Percentiles rank a stretch among this genome's conserved stretches.
Conservation (phyloP, 805 yeast genomes). For the Ogataea dorogensis region DNA sequence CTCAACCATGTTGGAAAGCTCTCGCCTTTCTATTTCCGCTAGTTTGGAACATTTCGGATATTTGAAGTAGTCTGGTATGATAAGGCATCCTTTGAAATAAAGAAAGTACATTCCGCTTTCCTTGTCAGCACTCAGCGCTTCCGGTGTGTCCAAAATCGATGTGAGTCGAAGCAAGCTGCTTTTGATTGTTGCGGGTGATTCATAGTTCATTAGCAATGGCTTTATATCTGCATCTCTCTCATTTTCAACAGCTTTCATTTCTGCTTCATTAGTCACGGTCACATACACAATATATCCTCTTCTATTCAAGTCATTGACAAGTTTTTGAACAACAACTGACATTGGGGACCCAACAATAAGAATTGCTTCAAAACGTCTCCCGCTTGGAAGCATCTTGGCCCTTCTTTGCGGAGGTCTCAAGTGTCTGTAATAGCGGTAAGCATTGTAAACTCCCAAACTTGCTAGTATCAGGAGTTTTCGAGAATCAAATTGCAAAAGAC, state of each 20-base stretch:
- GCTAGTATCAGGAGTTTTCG: not conserved
- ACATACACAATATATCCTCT: slow-evolving; percentile 82
- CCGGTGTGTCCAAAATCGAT: slow-evolving; percentile 39
- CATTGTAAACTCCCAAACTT: slow-evolving; percentile 1
- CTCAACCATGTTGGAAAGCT: slow-evolving; percentile 28
- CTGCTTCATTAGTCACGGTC: slow-evolving; percentile 64
- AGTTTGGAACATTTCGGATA: slow-evolving; percentile 32
- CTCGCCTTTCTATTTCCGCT: slow-evolving; percentile 29
- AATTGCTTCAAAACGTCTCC: slow-evolving; percentile 74
- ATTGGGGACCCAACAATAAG: slow-evolving; percentile 73
- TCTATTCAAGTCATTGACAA: slow-evolving; percentile 71
- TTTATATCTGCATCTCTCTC: slow-evolving; percentile 70
- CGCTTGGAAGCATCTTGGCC: slow-evolving; percentile 62
- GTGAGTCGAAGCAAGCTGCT: slow-evolving; percentile 50
- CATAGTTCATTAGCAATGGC: slow-evolving; percentile 55
- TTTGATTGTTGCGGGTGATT: slow-evolving; percentile 40
- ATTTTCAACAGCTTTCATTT: slow-evolving; percentile 48
- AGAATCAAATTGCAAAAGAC: not conserved
- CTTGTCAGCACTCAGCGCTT: slow-evolving; percentile 42
- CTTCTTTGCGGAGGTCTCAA: slow-evolving; percentile 36
- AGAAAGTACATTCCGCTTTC: slow-evolving; percentile 30
- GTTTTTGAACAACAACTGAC: slow-evolving; percentile 66
- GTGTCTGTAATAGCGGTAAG: slow-evolving; percentile 3
- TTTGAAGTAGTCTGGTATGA: slow-evolving; percentile 57
- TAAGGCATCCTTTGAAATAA: slow-evolving; percentile 60